Evolutionary conservation across 257 asterid genomes (phyloP), one percentile per base, ranked within the genome.

Genomic region (Perilla frutescens): DNA sequence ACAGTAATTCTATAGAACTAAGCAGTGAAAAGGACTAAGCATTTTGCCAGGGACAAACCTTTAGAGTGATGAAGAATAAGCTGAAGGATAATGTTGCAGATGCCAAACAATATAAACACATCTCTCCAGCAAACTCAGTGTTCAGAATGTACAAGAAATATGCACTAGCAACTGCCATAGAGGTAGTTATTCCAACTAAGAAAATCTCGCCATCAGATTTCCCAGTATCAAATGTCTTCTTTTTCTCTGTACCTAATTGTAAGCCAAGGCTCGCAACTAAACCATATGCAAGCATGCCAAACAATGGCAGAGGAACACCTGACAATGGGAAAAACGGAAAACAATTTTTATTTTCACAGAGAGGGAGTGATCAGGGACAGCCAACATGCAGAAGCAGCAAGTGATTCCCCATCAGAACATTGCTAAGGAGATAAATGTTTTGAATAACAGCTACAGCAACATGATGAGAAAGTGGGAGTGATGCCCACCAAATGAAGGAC

Each of bases 281-380:
- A 66, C 99, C 98, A 78, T 94, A 94, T 29, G 99, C 89, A 77
- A 90, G 70, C 96, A 94, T 86, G 81, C 99, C 99, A 71, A 91
- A 69, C 77, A 94, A 78, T 58, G 99, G 89, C 77, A 94, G 92
- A 68, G 99, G 99, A 75, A 94, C 59, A 73, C 98, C 98, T 93
- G 85, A 76, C 68, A 86, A 80, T 53, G 68, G 40, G 82, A 80
- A 71, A 63, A 40, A 62, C 66, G 54, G 73, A 74, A 59, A 63
- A 53, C 61, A 69, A 76, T 63, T 47, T 37, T 51, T 56, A 40
- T 32, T 51, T 58, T 51, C 73, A 74, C 73, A 72, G 66, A 65
- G 43, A 49, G 73, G 41, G 48, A 39, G 48, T n/a, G 20, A 56
- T 12, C 4, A 8, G 41, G 34, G 34, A 10, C 39, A 0, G 14